These are phyloP conservation scores for Trichothecium sympodiale DNA, from an alignment of 2,329 filamentous ascomycete genomes.

Conservation along the genomic window DNA sequence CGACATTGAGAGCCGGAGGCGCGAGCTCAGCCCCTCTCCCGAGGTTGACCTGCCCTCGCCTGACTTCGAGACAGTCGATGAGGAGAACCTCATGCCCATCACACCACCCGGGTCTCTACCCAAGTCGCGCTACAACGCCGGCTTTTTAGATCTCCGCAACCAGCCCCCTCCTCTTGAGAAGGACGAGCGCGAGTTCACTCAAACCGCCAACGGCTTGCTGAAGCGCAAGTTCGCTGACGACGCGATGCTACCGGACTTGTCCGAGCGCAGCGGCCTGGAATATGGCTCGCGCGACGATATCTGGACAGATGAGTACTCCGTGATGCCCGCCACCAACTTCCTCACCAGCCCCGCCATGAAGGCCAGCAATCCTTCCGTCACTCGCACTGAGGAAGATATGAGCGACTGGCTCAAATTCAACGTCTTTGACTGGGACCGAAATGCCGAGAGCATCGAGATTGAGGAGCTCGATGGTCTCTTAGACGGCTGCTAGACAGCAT, in stretches of 20 bases:
- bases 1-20: conserved; percentile 57
- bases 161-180: conserved; percentile 82
- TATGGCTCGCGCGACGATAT: conserved; percentile 34
- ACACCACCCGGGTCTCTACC: conserved; percentile 46
- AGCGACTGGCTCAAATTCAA: conserved; percentile 29
- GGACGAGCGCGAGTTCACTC: conserved; percentile 93
- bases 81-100: conserved; percentile 46
- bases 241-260: conserved; percentile 14
- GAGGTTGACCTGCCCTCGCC: conserved; percentile 85
- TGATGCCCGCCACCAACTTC: conserved; percentile 27
- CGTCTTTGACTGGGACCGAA: conserved; percentile 43
- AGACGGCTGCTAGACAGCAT: conserved; percentile 51
- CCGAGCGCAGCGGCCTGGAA: conserved; percentile 19
- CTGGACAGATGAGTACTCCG: conserved; percentile 39
- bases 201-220: conserved; percentile 79
- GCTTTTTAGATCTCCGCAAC: conserved; percentile 37
- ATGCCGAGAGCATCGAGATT: conserved; percentile 79
- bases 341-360: conserved; percentile 44
- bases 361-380: conserved; percentile 16
- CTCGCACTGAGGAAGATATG: conserved; percentile 25
- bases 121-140: conserved; percentile 24
- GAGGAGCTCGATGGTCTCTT: conserved; percentile 88
- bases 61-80: conserved; percentile 67
- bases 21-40: conserved; percentile 76
- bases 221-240: conserved; percentile 47